These are phyloP conservation scores for Emydomyces testavorans DNA, from an alignment of 2,329 filamentous ascomycete genomes.

Conservation along the genomic window DNA sequence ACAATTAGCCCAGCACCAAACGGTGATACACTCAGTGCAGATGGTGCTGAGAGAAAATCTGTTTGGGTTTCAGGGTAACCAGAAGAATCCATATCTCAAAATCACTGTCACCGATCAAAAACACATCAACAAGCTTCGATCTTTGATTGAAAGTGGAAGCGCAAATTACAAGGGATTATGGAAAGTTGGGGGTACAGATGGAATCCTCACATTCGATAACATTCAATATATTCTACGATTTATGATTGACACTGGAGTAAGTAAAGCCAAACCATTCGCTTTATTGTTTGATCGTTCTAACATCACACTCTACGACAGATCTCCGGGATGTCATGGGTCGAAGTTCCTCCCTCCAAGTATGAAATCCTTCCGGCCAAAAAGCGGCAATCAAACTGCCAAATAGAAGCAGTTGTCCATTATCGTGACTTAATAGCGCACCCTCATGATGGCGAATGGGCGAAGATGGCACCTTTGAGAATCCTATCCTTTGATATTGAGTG, in stretches of 20 bases:
- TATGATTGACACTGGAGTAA: constrained; percentile 89
- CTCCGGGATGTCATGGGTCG: constrained; percentile 94
- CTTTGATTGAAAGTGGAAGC: constrained; percentile 58
- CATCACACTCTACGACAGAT: constrained; percentile 45
- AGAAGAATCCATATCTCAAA: constrained; percentile 83
- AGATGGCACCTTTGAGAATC: constrained; percentile 88
- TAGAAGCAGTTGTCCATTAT: constrained; percentile 80
- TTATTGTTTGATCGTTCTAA: not conserved
- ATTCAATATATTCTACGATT: constrained; percentile 92
- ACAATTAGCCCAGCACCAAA: constrained; percentile 60
- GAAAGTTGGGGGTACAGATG: constrained; percentile 50
- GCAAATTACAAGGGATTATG: constrained; percentile 89
- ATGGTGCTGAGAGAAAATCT: constrained; percentile 82
- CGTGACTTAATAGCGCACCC: constrained; percentile 74
- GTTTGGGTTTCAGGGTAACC: constrained; percentile 87
- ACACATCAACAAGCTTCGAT: constrained; percentile 63
- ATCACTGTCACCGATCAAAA: constrained; percentile 87
- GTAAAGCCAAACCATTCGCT: constrained; percentile 12
- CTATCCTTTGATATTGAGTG: constrained; percentile 98
- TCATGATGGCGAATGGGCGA: constrained; percentile 88
- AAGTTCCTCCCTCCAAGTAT: constrained; percentile 65
- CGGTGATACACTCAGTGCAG: constrained; percentile 66
- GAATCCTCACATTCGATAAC: constrained; percentile 85
- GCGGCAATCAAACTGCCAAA: constrained; percentile 86
- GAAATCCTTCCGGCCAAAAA: constrained; percentile 53